These are phyloP conservation scores for Blastobotrys apis DNA, from an alignment of 1,139 yeast species.

Conservation along the genomic window DNA sequence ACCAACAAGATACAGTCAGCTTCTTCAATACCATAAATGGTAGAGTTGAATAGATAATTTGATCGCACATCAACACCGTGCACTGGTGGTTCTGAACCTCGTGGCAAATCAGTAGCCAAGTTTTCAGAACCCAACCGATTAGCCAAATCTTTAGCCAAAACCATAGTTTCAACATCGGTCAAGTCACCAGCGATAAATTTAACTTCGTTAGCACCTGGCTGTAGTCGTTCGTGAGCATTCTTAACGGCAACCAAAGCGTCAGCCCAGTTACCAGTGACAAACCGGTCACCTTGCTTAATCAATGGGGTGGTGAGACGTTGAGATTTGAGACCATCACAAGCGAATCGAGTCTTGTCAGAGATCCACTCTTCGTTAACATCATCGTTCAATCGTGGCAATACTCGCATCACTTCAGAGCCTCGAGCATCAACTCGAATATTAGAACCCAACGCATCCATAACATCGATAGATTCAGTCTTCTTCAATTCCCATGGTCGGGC, in stretches of 20 bases:
- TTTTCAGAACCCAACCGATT: slow-evolving; percentile 80
- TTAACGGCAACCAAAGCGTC: slow-evolving; percentile 73
- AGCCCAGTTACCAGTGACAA: slow-evolving; percentile 82
- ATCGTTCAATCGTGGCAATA: slow-evolving; percentile 80
- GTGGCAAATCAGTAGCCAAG: slow-evolving; percentile 65
- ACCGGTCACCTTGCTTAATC: slow-evolving; percentile 64
- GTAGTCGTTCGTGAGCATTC: slow-evolving; percentile 53
- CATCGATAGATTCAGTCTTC: slow-evolving; percentile 85
- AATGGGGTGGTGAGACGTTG: slow-evolving; percentile 84
- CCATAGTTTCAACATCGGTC: slow-evolving; percentile 78
- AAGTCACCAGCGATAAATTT: slow-evolving; percentile 82
- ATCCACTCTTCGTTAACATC: slow-evolving; percentile 92
- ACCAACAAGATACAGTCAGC: slow-evolving; percentile 76
- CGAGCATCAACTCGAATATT: slow-evolving; percentile 81
- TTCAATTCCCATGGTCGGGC: slow-evolving; percentile 95
- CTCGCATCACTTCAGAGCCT: slow-evolving; percentile 87
- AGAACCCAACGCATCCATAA: slow-evolving; percentile 78
- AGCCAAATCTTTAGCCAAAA: slow-evolving; percentile 73
- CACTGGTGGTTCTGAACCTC: slow-evolving; percentile 53
- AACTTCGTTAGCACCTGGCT: slow-evolving; percentile 66
- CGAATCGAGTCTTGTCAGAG: slow-evolving; percentile 81
- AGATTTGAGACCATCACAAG: slow-evolving; percentile 80
- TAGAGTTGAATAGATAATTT: slow-evolving; percentile 74
- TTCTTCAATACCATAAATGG: slow-evolving; percentile 74
- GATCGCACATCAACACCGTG: slow-evolving; percentile 75